These are phyloP conservation scores for Kwoniella sp. DNA, from an alignment of 768 basidiomycete genomes.

Conservation along the genomic window DNA sequence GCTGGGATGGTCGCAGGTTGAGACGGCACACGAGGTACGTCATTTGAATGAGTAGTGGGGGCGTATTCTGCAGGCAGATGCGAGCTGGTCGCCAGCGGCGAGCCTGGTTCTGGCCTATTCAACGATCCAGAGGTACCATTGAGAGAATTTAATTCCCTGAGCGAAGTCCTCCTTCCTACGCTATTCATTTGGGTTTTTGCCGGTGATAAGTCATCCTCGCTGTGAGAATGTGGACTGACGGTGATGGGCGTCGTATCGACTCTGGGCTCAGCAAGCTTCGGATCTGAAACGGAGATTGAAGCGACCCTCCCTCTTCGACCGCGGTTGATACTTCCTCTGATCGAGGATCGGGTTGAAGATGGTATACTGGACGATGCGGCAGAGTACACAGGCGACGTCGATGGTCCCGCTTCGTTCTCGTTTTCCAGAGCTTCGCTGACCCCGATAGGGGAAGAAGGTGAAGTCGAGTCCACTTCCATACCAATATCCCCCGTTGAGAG, in stretches of 20 bases:
- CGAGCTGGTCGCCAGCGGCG: background rate
- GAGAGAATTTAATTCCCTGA: background rate
- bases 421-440: background rate
- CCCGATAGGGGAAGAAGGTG: slow-evolving; percentile 1
- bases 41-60: background rate
- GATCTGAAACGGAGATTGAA: slow-evolving; percentile 8
- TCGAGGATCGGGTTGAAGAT: slow-evolving; percentile 40
- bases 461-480: slow-evolving; percentile 18
- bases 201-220: background rate
- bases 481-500: slow-evolving; percentile 1
- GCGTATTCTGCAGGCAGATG: background rate
- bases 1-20: background rate
- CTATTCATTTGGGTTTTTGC: background rate
- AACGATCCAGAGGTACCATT: background rate
- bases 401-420: background rate
- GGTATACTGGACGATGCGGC: slow-evolving; percentile 37
- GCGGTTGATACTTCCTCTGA: slow-evolving; percentile 15
- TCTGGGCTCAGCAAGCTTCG: slow-evolving; percentile 32
- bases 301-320: slow-evolving; percentile 20
- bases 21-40: background rate
- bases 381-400: slow-evolving; percentile 20
- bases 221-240: background rate
- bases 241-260: slow-evolving; percentile 23
- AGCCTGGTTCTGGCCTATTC: background rate
- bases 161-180: background rate